Percentiles rank a stretch among this genome's conserved stretches.
phyloP scores from a whole-genome alignment of 1,139 yeast genomes.

The Taiozyma onychis region DNA sequence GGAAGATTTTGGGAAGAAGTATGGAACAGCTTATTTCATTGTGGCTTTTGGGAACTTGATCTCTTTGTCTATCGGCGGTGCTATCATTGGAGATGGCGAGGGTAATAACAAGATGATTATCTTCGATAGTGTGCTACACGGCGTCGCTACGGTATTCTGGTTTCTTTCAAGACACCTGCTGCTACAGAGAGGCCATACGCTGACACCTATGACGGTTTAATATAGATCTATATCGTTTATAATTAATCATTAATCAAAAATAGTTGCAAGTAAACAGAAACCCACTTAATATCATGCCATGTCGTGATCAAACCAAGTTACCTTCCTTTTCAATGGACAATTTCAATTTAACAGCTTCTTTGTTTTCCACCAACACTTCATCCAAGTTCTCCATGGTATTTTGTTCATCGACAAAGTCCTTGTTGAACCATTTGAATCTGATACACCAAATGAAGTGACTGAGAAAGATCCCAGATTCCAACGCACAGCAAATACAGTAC shows the following conservation, averaged over 20 bases:
- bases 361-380: not conserved
- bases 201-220: not conserved
- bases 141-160: constrained; percentile 18
- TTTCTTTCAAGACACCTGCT: constrained; percentile 25
- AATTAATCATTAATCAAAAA: not conserved
- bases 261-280: not conserved
- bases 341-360: not conserved
- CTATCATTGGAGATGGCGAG: constrained; percentile 33
- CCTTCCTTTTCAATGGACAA: not conserved
- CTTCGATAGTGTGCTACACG: constrained; percentile 14
- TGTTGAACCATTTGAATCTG: constrained; percentile 13
- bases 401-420: constrained; percentile 3
- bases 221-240: not conserved
- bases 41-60: constrained; percentile 38
- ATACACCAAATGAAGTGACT: constrained; percentile 68
- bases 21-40: constrained; percentile 40
- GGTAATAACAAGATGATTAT: constrained; percentile 23
- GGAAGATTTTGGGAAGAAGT: constrained; percentile 41
- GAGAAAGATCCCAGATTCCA: constrained; percentile 73
- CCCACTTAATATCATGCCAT: not conserved
- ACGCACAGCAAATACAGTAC: constrained; percentile 61
- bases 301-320: not conserved
- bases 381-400: not conserved
- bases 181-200: not conserved
- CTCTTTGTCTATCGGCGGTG: constrained; percentile 46